Conservation (phyloP, 192 early-diverging fungal species). For the Phycomyces nitens region DNA sequence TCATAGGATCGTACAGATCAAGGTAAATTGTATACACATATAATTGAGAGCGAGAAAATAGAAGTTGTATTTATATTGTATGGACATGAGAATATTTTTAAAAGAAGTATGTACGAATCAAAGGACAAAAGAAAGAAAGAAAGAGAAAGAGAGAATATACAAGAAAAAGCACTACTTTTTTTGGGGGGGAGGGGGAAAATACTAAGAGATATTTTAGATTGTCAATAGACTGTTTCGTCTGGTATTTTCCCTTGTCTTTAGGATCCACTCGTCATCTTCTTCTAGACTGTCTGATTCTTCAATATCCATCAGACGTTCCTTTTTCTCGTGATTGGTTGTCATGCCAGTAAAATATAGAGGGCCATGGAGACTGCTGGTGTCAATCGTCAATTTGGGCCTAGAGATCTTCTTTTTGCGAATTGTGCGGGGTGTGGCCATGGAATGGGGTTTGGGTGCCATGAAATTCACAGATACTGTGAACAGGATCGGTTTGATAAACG, state of each 20-base stretch:
- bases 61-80: too few relatives aligned
- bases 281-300: background rate
- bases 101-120: too few relatives aligned
- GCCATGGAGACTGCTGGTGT: conserved; percentile 22
- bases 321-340: conserved; percentile 28
- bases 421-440: background rate
- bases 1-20: too few relatives aligned
- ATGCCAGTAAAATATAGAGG: conserved; percentile 25
- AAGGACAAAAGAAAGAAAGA: too few relatives aligned
- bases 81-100: too few relatives aligned
- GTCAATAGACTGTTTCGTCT: conserved; percentile 16
- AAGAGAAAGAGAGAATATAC: too few relatives aligned
- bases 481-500: conserved; percentile 1
- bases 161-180: too few relatives aligned
- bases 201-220: too few relatives aligned
- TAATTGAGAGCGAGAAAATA: too few relatives aligned
- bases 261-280: background rate
- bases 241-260: conserved; percentile 16
- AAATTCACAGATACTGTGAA: conserved; percentile 16
- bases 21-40: too few relatives aligned
- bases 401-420: conserved; percentile 10
- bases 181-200: too few relatives aligned
- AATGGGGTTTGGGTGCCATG: background rate
- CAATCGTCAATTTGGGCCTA: conserved; percentile 22
- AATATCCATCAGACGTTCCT: background rate